Evolutionary conservation across 2,329 filamentous ascomycete genomes (phyloP).

Genomic region (Neonectria neomacrospora): DNA sequence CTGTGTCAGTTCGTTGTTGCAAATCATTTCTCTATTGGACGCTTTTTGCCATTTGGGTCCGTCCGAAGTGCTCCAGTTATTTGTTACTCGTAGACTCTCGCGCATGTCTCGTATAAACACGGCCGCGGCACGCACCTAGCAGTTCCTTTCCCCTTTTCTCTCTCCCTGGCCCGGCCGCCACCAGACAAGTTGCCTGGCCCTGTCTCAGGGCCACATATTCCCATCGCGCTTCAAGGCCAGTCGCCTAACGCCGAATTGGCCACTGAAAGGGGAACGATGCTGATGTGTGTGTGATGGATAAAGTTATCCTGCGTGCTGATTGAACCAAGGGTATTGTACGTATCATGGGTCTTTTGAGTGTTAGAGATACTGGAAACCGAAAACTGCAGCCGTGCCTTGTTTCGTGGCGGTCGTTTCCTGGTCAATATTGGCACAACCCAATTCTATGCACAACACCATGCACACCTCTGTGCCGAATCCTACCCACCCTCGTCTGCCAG

Average conservation of each 20-base stretch:
- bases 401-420: not conserved
- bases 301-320: not conserved
- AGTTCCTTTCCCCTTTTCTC: slow-evolving; percentile 3
- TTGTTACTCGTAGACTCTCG: not conserved
- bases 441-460: not conserved
- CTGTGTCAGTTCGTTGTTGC: not conserved
- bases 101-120: slow-evolving; percentile 6
- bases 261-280: not conserved
- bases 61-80: not conserved
- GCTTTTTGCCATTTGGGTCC: not conserved
- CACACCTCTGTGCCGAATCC: not conserved
- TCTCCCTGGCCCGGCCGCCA: slow-evolving; percentile 4
- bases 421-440: not conserved
- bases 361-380: not conserved
- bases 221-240: not conserved
- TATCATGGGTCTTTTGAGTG: not conserved
- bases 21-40: not conserved
- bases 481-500: not conserved
- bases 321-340: slow-evolving; percentile 1
- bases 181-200: slow-evolving; percentile 10
- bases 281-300: not conserved
- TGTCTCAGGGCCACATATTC: slow-evolving; percentile 25
- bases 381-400: not conserved
- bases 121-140: not conserved
- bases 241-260: not conserved